Base-by-base conservation (phyloP, 163 green algal species). In the Scenedesmus sp. region DNA sequence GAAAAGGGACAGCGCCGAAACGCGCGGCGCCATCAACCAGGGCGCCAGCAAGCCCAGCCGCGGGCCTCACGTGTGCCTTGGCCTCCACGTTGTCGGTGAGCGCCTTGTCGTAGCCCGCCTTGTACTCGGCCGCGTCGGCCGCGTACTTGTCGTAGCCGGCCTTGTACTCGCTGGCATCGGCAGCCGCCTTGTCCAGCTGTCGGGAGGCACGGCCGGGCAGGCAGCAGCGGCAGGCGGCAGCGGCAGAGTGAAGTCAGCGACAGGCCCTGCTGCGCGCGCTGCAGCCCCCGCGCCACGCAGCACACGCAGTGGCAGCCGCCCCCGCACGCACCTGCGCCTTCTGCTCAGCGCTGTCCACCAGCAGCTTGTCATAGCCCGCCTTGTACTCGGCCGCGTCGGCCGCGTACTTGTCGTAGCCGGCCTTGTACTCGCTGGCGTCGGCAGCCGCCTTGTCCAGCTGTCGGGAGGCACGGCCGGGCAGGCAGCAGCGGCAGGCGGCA, bases 391-490 rank as follows among this genome's bases (percentile, higher is more conserved):
- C 63, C 17, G 50, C 50, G 11, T 70, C 63, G 9, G 60, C 60
- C 15, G 7, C 34, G 13, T 44, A 28, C 51, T 75, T 75, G 66
- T 75, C 66, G 28, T 29, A 63, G 48, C 48, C 48, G 10, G 66
- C 73, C 50, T 85, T 79, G 48, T 76, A 60, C 80, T 85, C 80
- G 60, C 73, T 81, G n/a, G 28, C 71, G 24, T 85, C 77, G 51
- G 67, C 53, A 28, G 72, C 24, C 17, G 18, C 34, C 47, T 80
- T 80, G 53, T 78, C 70, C 5, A 75, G 48, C 66, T 63, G 64
- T 13, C 10, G 63, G 10, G 36, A 29, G 1, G 29, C 18, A 54
- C 47, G 48, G 31, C 28, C 29, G 20, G 36, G 15, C 62, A 26
- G 4, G 5, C 6, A 66, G 58, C 31, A 66, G 58, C 2, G 0